phyloP scores from a whole-genome alignment of 2,329 filamentous ascomycete species.

The Beauveria asiatica region DNA sequence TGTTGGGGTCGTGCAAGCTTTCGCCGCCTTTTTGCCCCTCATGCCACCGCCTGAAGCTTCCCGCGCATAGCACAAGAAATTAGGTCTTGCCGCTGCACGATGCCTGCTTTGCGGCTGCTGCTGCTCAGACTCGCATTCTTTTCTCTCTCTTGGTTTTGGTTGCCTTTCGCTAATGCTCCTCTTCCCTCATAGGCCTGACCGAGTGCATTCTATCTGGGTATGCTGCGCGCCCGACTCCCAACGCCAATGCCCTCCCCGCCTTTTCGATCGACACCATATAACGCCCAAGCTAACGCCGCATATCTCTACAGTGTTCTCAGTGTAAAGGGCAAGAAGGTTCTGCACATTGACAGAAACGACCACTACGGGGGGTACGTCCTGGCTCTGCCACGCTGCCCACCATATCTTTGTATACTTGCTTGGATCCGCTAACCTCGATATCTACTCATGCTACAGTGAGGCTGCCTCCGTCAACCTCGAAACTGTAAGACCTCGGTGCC shows the following conservation, averaged over 20 bases:
- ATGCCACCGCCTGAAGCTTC: neutral
- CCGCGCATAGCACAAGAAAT: no score
- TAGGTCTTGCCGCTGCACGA: neutral
- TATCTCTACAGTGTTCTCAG: constrained; percentile 64
- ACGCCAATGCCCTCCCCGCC: constrained; percentile 7
- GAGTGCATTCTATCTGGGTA: constrained; percentile 99
- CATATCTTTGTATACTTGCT: neutral
- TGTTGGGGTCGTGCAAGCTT: constrained; percentile 7
- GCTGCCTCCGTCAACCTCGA: constrained; percentile 96
- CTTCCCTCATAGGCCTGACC: constrained; percentile 63
- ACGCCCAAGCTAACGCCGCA: neutral
- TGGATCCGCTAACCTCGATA: neutral
- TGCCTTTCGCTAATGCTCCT: neutral
- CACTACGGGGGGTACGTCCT: constrained; percentile 87
- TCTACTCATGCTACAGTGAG: constrained; percentile 46
- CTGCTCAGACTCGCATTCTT: neutral
- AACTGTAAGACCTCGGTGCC: constrained; percentile 47
- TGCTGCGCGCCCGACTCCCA: constrained; percentile 17
- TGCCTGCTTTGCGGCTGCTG: neutral
- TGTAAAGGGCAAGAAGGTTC: constrained; percentile 97
- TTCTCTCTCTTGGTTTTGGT: neutral
- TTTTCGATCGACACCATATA: constrained; percentile 6
- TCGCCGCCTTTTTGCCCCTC: constrained; percentile 9
- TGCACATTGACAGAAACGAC: constrained; percentile 97
- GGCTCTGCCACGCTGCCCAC: neutral